phyloP scores from a whole-genome alignment of 116 monocot species.

The Cymodocea nodosa region DNA sequence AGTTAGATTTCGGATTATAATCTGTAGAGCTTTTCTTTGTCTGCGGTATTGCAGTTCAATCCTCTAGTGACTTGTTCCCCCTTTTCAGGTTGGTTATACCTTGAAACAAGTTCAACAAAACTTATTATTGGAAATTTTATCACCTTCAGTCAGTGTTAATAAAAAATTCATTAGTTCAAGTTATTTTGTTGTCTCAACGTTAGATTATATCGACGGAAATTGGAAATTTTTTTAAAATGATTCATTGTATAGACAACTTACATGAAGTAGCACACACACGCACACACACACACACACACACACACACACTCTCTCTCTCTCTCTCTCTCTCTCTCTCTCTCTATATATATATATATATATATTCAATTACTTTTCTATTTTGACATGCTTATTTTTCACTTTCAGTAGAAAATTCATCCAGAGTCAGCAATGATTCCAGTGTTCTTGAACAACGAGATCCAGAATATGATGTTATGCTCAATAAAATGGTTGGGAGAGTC shows the following conservation, averaged over 20 bases:
- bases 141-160: not conserved
- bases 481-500: constrained; percentile 78
- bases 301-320: no score
- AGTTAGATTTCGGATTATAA: no score
- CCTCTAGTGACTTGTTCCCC: no score
- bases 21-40: no score
- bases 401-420: constrained; percentile 22
- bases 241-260: not conserved
- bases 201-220: not conserved
- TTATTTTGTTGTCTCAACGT: not conserved
- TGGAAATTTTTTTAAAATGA: not conserved
- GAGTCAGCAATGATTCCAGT: constrained; percentile 14
- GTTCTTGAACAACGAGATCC: constrained; percentile 72
- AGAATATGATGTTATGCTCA: constrained; percentile 71
- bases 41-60: no score
- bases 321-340: no score
- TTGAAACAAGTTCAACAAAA: no score
- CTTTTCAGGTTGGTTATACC: no score
- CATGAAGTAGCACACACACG: no score
- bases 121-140: not conserved
- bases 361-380: not conserved
- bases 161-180: not conserved
- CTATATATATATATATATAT: no score
- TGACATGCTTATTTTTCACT: not conserved
- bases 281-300: no score